Evolutionary conservation across 2,329 filamentous ascomycete species (phyloP).

Genomic region (Penicillium janthinellum): DNA sequence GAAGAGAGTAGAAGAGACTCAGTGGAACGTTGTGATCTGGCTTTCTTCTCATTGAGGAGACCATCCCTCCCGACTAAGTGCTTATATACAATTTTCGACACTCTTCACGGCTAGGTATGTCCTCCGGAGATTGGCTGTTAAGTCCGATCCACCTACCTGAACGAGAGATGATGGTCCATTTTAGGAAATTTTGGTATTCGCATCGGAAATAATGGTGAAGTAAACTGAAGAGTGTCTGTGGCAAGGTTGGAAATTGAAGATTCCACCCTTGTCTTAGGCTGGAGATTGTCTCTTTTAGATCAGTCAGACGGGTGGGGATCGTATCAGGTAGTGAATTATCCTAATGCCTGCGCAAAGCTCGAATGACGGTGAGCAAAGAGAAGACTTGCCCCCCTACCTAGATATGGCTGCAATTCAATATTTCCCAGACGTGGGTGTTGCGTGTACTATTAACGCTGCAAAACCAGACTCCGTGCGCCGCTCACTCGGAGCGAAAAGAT

Average conservation of each 20-base stretch:
- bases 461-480: not conserved
- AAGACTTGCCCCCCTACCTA: too few relatives aligned
- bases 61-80: not conserved
- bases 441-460: not conserved
- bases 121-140: not conserved
- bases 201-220: not conserved
- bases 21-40: not conserved
- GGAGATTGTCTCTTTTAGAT: too few relatives aligned
- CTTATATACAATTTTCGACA: not conserved
- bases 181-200: not conserved
- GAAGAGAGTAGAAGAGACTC: not conserved
- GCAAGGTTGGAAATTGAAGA: too few relatives aligned
- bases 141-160: not conserved
- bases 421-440: not conserved
- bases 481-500: not conserved
- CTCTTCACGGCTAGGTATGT: not conserved
- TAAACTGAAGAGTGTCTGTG: not conserved
- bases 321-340: too few relatives aligned
- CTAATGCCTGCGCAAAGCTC: too few relatives aligned
- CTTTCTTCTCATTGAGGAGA: not conserved
- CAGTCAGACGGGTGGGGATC: too few relatives aligned
- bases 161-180: not conserved
- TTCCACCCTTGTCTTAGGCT: too few relatives aligned
- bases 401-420: not conserved
- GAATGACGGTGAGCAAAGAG: too few relatives aligned